Conservation (phyloP, 2,329 filamentous ascomycete genomes). For the Microdochium bolleyi region DNA sequence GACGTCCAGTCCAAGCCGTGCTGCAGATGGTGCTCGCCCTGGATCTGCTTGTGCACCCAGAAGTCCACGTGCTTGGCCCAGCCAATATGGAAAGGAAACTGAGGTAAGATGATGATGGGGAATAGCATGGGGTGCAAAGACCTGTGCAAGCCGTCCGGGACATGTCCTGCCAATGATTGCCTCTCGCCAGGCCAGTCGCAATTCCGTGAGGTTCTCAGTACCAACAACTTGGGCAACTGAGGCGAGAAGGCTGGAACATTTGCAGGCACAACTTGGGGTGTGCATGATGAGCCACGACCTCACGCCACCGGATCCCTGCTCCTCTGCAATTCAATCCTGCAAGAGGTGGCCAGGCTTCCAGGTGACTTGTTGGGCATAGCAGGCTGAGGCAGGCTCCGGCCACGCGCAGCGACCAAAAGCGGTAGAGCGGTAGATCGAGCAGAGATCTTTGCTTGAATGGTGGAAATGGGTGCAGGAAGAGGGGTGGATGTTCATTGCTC, state of each 20-base stretch:
- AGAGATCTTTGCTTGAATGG: background rate
- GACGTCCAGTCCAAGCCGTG: no score
- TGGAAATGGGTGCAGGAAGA: background rate
- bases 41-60: no score
- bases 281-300: background rate
- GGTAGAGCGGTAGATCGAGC: no score
- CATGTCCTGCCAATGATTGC: no score
- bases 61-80: no score
- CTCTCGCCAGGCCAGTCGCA: no score
- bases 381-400: background rate
- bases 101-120: no score
- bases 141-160: no score
- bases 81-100: no score
- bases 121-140: no score
- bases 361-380: background rate
- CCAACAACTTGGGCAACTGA: background rate
- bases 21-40: no score
- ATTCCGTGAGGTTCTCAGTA: no score
- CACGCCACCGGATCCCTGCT: background rate
- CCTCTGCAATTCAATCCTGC: slow-evolving; percentile 1
- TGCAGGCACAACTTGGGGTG: background rate
- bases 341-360: background rate
- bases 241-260: background rate
- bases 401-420: background rate
- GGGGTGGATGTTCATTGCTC: background rate